Evolutionary conservation across 2,329 filamentous ascomycete species (phyloP).

Genomic region (Pestalotiopsis sp.): DNA sequence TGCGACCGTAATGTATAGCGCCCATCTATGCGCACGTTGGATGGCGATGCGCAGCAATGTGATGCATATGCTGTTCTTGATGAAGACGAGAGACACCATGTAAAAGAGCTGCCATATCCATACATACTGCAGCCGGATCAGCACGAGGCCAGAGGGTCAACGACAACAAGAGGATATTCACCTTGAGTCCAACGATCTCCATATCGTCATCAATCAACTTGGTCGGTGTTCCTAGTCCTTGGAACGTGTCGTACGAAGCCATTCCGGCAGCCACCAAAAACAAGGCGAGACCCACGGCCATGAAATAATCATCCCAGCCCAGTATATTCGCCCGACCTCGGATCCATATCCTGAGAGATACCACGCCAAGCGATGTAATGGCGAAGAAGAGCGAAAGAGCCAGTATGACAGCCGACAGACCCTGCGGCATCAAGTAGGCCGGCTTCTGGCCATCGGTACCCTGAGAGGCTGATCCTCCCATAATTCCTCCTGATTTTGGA

Average conservation of each 20-base stretch:
- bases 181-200: slow-evolving; percentile 3
- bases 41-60: slow-evolving; percentile 16
- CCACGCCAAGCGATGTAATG: background rate
- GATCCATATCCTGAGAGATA: slow-evolving; percentile 11
- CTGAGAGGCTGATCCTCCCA: background rate
- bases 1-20: slow-evolving; percentile 6
- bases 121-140: slow-evolving; percentile 4
- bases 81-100: slow-evolving; percentile 6
- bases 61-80: slow-evolving; percentile 16
- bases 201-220: background rate
- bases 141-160: background rate
- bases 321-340: slow-evolving; percentile 5
- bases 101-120: slow-evolving; percentile 17
- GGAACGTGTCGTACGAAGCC: slow-evolving; percentile 11
- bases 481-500: background rate
- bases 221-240: slow-evolving; percentile 1
- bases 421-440: slow-evolving; percentile 1
- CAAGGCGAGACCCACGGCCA: slow-evolving; percentile 1
- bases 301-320: slow-evolving; percentile 6
- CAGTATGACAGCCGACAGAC: slow-evolving; percentile 4
- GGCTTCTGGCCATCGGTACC: background rate
- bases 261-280: slow-evolving; percentile 6
- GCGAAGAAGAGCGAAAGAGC: slow-evolving; percentile 10
- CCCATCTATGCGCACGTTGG: slow-evolving; percentile 7
- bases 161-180: background rate